phyloP scores from a whole-genome alignment of 371 early-diverging fungal species.

The Mortierella sp. region DNA sequence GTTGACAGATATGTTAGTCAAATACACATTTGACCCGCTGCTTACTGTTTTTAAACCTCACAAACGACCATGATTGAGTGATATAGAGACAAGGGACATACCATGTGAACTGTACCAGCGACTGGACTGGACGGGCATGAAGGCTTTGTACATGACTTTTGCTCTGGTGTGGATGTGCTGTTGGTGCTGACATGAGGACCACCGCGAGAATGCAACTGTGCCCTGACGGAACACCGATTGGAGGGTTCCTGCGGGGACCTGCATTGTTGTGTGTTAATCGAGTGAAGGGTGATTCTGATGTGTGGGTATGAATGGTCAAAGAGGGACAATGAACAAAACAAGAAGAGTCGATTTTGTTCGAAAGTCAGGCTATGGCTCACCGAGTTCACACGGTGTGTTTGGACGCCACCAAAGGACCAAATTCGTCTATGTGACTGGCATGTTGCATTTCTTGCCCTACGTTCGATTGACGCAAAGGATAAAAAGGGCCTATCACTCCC shows the following conservation, averaged over 20 bases:
- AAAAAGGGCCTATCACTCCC: not conserved
- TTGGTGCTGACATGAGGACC: conserved; percentile 6
- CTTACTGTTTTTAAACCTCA: too few species aligned
- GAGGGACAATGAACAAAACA: not conserved
- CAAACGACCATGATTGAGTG: too few species aligned
- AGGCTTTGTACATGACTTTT: not conserved
- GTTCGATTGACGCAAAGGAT: not conserved
- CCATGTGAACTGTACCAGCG: conserved; percentile 54
- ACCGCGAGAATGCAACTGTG: conserved; percentile 1
- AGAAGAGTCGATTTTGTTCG: not conserved
- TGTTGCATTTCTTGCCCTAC: not conserved
- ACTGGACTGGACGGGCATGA: conserved; percentile 30
- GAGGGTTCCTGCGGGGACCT: conserved; percentile 7
- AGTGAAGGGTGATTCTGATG: not conserved
- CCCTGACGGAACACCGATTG: not conserved
- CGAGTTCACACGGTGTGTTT: not conserved
- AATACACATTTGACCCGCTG: too few species aligned
- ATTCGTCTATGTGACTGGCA: not conserved
- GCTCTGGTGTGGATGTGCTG: not conserved
- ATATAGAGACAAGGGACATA: too few species aligned
- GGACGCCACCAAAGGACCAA: conserved; percentile 22
- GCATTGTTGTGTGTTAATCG: not conserved
- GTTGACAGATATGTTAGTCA: not conserved
- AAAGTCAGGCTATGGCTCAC: not conserved
- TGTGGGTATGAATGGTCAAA: not conserved